phyloP scores from a whole-genome alignment of 108 stramenopile species.

The Cyclostephanos invisitatus region DNA sequence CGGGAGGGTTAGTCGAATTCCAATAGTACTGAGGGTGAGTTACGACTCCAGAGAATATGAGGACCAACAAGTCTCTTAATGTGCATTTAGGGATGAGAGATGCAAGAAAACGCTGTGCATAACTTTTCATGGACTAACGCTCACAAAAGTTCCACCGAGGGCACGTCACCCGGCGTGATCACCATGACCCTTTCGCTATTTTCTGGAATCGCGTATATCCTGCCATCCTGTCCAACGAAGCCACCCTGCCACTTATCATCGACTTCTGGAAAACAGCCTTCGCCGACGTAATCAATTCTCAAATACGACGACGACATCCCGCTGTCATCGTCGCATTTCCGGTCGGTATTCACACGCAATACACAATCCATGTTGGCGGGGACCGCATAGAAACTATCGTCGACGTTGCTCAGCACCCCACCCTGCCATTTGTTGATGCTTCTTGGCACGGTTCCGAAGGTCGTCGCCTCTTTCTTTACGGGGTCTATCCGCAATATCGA shows the following conservation, averaged over 20 bases:
- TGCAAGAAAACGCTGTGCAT: too few relatives aligned
- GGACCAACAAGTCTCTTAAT: too few relatives aligned
- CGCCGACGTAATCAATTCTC: conserved; percentile 27
- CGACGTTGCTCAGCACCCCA: conserved; percentile 60
- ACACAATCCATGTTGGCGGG: conserved; percentile 67
- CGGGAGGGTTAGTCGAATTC: too few relatives aligned
- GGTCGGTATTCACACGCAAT: conserved; percentile 66
- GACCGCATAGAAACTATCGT: conserved; percentile 81
- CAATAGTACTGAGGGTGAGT: too few relatives aligned
- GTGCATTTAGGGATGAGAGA: too few relatives aligned
- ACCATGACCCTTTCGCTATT: conserved; percentile 71
- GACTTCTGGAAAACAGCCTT: neutral
- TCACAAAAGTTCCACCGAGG: conserved; percentile 32
- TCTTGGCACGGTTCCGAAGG: conserved; percentile 24
- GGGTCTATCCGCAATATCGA: conserved; percentile 45
- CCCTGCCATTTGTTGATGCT: conserved; percentile 64
- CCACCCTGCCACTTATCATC: conserved; percentile 51
- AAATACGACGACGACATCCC: conserved; percentile 1
- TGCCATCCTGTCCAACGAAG: conserved; percentile 67
- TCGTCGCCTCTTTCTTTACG: conserved; percentile 40
- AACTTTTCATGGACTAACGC: neutral
- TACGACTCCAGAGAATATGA: too few relatives aligned
- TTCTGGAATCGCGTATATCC: conserved; percentile 82
- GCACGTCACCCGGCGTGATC: conserved; percentile 57
- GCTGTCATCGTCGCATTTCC: neutral